Evolutionary conservation across 257 asterid species (phyloP).

Genomic region (Solanum neorickii): DNA sequence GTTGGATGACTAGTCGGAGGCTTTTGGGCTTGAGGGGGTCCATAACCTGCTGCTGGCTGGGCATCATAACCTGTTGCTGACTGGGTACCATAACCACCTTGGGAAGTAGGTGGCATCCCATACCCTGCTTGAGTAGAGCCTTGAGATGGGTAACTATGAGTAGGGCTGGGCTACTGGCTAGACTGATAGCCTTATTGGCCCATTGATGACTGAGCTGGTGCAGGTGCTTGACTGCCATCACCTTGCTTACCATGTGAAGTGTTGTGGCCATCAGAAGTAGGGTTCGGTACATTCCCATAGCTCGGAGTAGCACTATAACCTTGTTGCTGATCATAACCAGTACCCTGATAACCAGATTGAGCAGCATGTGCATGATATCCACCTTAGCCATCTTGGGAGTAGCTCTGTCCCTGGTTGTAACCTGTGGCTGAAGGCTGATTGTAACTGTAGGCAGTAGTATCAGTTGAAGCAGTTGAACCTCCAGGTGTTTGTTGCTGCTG

Average conservation of each 20-base stretch:
- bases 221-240: conserved; percentile 49
- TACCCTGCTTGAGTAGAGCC: conserved; percentile 49
- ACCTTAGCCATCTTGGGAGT: conserved; percentile 65
- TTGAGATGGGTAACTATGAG: conserved; percentile 43
- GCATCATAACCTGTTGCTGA: conserved; percentile 24
- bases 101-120: conserved; percentile 46
- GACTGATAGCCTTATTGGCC: conserved; percentile 34
- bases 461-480: conserved; percentile 33
- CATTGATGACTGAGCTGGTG: conserved; percentile 32
- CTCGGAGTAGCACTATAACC: conserved; percentile 53
- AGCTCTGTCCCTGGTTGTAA: conserved; percentile 67
- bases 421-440: conserved; percentile 39
- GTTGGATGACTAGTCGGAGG: conserved; percentile 24
- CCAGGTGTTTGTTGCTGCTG: conserved; percentile 47
- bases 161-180: conserved; percentile 37
- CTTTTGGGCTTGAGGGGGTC: conserved; percentile 15
- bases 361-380: conserved; percentile 42
- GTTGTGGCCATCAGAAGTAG: conserved; percentile 34
- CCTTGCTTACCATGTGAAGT: conserved; percentile 56
- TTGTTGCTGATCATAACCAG: conserved; percentile 72
- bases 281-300: conserved; percentile 35
- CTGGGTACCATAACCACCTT: conserved; percentile 49
- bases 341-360: conserved; percentile 45
- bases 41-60: background rate
- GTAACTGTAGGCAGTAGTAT: conserved; percentile 23